phyloP scores from a whole-genome alignment of 2,329 filamentous ascomycete species.

The Fusarium veterinarium region DNA sequence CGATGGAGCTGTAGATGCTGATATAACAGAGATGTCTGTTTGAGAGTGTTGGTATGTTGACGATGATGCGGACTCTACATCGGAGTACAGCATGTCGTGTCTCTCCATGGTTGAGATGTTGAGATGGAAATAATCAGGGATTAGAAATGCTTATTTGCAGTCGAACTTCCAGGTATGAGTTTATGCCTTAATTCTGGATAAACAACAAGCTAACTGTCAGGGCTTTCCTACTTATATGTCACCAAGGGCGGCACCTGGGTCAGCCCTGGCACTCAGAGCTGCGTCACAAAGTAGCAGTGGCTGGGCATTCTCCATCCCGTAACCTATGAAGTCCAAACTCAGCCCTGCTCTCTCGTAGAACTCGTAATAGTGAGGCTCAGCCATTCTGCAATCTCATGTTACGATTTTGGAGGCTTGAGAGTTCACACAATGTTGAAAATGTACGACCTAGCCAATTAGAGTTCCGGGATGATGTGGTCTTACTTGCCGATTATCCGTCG shows the following conservation, averaged over 20 bases:
- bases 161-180: neutral
- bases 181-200: neutral
- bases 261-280: neutral
- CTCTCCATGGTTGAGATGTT: neutral
- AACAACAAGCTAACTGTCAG: neutral
- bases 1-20: neutral
- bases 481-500: neutral
- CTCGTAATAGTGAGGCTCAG: neutral
- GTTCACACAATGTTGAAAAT: neutral
- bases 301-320: neutral
- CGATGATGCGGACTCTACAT: neutral
- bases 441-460: neutral
- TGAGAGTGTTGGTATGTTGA: neutral
- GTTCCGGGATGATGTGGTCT: neutral
- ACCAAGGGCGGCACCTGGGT: neutral
- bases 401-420: neutral
- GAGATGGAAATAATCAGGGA: neutral
- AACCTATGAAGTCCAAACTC: neutral
- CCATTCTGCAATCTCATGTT: neutral
- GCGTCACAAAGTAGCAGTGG: neutral
- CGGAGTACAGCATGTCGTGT: neutral
- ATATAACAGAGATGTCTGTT: neutral
- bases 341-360: neutral
- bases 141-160: neutral
- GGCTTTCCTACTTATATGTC: neutral